These are phyloP conservation scores for Pseudogymnoascus sp. DNA, from an alignment of 2,329 filamentous ascomycete species.

Conservation along the genomic window DNA sequence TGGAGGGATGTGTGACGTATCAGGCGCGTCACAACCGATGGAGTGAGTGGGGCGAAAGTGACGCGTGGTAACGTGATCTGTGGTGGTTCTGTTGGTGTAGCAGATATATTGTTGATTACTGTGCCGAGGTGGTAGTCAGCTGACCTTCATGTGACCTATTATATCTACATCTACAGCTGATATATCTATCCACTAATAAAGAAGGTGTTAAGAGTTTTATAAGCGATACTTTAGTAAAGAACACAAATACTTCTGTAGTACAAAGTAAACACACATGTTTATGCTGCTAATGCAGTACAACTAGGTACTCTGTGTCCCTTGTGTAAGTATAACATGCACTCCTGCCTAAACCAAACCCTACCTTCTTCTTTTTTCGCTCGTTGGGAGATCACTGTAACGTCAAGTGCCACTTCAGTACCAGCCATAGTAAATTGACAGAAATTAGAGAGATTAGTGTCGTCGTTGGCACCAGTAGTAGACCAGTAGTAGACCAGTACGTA, in stretches of 20 bases:
- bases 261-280: not conserved
- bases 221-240: not conserved
- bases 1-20: not conserved
- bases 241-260: not conserved
- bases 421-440: not conserved
- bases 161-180: no score
- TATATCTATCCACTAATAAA: conserved; percentile 1
- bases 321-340: not conserved
- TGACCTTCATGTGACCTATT: not conserved
- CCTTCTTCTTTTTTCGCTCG: not conserved
- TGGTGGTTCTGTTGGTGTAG: not conserved
- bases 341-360: conserved; percentile 11
- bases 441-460: conserved; percentile 2
- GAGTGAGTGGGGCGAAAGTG: not conserved
- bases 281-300: not conserved
- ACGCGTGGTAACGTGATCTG: not conserved
- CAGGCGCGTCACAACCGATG: not conserved
- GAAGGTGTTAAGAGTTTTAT: not conserved
- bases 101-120: not conserved
- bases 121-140: not conserved
- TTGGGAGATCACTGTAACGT: not conserved
- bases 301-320: not conserved
- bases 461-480: not conserved
- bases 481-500: not conserved
- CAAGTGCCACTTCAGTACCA: not conserved